These are phyloP conservation scores for Orychophragmus violaceus DNA, from an alignment of 345 rosid genomes.

Conservation along the genomic window DNA sequence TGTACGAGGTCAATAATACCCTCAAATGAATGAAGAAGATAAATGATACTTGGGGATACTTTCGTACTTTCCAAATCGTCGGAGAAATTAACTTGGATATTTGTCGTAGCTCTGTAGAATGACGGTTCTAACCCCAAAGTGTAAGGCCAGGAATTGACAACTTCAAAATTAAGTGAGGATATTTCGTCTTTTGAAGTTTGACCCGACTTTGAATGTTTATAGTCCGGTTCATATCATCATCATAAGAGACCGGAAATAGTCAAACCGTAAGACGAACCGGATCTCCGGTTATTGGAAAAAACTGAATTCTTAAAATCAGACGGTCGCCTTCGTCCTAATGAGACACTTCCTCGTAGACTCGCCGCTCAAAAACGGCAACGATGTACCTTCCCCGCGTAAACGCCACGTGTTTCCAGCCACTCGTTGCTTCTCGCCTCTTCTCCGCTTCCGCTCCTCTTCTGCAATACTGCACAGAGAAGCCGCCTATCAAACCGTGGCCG, in stretches of 20 bases:
- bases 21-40: background rate
- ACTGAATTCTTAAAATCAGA: background rate
- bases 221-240: no score
- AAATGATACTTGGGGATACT: background rate
- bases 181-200: no score
- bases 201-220: no score
- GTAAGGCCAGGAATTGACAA: no score
- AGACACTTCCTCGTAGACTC: background rate
- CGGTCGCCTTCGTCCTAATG: background rate
- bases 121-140: no score
- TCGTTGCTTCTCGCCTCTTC: background rate
- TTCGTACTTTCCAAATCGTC: background rate
- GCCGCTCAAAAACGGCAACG: background rate
- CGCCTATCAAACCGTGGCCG: conserved; percentile 90
- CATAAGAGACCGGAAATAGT: background rate
- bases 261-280: no score
- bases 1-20: background rate
- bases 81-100: no score
- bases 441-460: conserved; percentile 19
- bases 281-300: background rate
- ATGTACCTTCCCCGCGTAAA: conserved; percentile 12
- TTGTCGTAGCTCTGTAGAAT: no score
- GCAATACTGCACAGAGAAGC: conserved; percentile 48
- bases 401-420: background rate
- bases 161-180: no score